Percentiles rank a stretch among this genome's conserved stretches.
phyloP scores from a whole-genome alignment of 1,284 basidiomycete species.

The Apiotrichum laibachii region DNA sequence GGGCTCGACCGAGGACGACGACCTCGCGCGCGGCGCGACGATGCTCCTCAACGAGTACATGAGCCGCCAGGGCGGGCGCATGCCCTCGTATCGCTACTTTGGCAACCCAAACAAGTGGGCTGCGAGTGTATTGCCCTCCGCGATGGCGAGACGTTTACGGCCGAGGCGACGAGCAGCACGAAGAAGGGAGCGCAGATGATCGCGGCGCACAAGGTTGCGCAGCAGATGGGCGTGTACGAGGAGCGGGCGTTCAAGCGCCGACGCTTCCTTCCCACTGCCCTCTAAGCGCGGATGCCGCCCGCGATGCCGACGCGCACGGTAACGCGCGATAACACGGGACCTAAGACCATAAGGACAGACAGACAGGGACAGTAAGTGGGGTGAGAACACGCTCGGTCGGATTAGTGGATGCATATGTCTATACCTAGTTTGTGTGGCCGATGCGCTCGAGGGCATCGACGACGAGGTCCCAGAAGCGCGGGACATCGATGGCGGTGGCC shows the following conservation, averaged over 20 bases:
- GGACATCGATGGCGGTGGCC: conserved; percentile 17
- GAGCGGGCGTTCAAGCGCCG: too few species aligned
- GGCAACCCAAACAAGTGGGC: conserved; percentile 1
- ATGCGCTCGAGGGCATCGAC: conserved; percentile 16
- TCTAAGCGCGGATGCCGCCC: too few species aligned
- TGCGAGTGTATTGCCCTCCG: neutral
- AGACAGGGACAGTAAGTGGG: too few species aligned
- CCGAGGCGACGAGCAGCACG: conserved; percentile 27
- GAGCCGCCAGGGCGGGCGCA: neutral
- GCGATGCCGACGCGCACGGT: too few species aligned
- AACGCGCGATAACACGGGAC: too few species aligned
- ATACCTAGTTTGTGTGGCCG: conserved; percentile 9
- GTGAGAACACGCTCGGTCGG: too few species aligned
- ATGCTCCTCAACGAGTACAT: conserved; percentile 8
- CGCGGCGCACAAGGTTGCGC: conserved; percentile 35
- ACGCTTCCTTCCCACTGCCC: too few species aligned
- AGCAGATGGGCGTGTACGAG: conserved; percentile 20
- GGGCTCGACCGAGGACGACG: neutral
- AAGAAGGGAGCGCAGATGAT: conserved; percentile 35
- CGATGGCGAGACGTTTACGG: conserved; percentile 11
- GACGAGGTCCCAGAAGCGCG: conserved; percentile 19
- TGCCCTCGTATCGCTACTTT: conserved; percentile 5
- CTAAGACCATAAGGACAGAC: too few species aligned
- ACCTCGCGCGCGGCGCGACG: neutral
- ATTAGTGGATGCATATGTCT: neutral